Evolutionary conservation across 768 basidiomycete species (phyloP), one percentile per base, ranked within the genome.

Genomic region (Leucosporidium scottii): DNA sequence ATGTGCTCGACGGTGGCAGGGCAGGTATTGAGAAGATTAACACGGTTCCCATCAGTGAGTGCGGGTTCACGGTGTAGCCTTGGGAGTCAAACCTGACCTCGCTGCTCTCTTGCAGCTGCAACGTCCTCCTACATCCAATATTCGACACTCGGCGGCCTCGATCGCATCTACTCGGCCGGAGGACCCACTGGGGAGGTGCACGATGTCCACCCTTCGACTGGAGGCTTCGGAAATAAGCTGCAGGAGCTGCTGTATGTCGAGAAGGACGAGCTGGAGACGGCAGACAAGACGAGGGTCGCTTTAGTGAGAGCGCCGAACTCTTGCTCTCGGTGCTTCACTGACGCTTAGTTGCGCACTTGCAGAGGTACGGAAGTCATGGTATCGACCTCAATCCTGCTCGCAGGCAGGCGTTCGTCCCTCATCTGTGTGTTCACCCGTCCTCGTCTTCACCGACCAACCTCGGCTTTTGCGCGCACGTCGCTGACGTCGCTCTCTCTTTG

Each of bases 131-230:
- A 76, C 66, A 66, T 76, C n/a, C 62, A 74, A 1, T 55, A 75
- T 25, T 62, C 66, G 5, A 68, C 71, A 27, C 21, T 18, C 48
- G 27, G 31, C 61, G 20, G 60, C 50, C 50, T 62, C 21, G 36
- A 64, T 0, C 64, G 70, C 23, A 62, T 76, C 48, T 75, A 75
- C 62, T 74, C 74, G 8, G 74, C 74, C 21, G 76, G 76, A n/a
- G 76, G 76, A 2, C 76, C 76, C 0, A 73, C 74, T n/a, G 76
- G 74, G 0, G 74, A 76, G 53, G 51, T 74, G 7, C 74, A 74
- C 57, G 50, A 66, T 1, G 25, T 61, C 0, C 66, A 61, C 20
- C 7, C 49, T 1, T 3, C 51, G 25, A 62, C 70, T 2, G 73
- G 66, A 20, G 73, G 71, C 1, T 74, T 75, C 34, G 73, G 70